Evolutionary conservation across 75 land plant genomes (phyloP).

Genomic region (Pinus albicaulis): DNA sequence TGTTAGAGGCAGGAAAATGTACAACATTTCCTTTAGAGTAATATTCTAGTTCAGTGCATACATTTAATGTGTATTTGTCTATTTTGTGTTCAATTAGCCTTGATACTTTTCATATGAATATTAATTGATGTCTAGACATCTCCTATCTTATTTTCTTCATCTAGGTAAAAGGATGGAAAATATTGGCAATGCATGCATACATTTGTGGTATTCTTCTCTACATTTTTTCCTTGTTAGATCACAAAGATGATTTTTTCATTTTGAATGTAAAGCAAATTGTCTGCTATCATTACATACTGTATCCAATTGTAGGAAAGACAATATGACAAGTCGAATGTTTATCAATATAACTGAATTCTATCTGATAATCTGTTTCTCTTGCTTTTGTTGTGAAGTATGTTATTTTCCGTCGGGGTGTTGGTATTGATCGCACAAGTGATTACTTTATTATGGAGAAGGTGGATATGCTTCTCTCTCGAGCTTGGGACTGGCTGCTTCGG

Average conservation of each 20-base stretch:
- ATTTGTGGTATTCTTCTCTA: not conserved
- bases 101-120: not conserved
- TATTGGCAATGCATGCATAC: not conserved
- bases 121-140: too few species aligned
- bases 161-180: not conserved
- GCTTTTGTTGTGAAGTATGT: slow-evolving; percentile 50
- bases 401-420: slow-evolving; percentile 91
- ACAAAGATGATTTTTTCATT: not conserved
- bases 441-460: slow-evolving; percentile 85
- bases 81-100: not conserved
- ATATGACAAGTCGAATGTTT: not conserved
- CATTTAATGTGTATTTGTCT: not conserved
- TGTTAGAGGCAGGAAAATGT: too few species aligned
- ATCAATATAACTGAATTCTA: not conserved
- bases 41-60: not conserved
- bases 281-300: not conserved
- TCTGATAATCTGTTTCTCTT: not conserved
- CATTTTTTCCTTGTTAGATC: not conserved
- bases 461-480: slow-evolving; percentile 69
- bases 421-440: slow-evolving; percentile 80
- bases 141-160: not conserved
- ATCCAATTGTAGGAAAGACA: not conserved
- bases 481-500: slow-evolving; percentile 65
- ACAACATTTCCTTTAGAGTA: not conserved
- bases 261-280: not conserved